These are phyloP conservation scores for Paramecium bursaria DNA, from an alignment of 73 alveolate species.

Conservation along the genomic window DNA sequence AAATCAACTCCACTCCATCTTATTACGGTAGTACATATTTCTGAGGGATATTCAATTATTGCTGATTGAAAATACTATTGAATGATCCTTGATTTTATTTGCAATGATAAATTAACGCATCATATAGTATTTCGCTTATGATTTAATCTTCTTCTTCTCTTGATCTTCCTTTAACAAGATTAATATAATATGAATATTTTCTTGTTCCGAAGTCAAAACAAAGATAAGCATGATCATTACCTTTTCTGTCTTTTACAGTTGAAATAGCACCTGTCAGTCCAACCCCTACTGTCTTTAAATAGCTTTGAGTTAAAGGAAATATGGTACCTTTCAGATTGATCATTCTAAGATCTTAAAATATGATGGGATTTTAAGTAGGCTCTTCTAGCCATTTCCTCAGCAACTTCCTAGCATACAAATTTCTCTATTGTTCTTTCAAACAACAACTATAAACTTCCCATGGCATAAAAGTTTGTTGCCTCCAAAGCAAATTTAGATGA, in stretches of 20 bases:
- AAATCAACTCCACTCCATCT: background rate
- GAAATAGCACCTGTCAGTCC: slow-evolving; percentile 43
- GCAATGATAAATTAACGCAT: background rate
- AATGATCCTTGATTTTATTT: background rate
- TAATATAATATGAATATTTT: slow-evolving; percentile 1
- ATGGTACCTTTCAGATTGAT: no score
- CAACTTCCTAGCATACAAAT: slow-evolving; percentile 9
- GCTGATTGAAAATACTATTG: background rate
- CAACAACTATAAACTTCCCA: slow-evolving; percentile 6
- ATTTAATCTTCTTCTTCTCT: slow-evolving; percentile 32
- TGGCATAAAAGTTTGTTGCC: slow-evolving; percentile 1
- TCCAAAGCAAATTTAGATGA: slow-evolving; percentile 35
- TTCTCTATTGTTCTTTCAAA: slow-evolving; percentile 24
- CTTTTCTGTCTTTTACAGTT: slow-evolving; percentile 17
- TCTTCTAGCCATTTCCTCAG: slow-evolving; percentile 18
- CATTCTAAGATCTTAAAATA: background rate
- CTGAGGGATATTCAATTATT: background rate
- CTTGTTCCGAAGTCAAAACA: slow-evolving; percentile 7
- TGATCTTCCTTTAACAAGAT: slow-evolving; percentile 12
- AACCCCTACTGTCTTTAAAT: background rate
- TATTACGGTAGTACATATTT: background rate
- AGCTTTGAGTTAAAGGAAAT: background rate
- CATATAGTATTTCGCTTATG: background rate
- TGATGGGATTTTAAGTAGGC: background rate
- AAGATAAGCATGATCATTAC: slow-evolving; percentile 36